phyloP scores from a whole-genome alignment of 106 monocot species.

The Triglochin maritima region DNA sequence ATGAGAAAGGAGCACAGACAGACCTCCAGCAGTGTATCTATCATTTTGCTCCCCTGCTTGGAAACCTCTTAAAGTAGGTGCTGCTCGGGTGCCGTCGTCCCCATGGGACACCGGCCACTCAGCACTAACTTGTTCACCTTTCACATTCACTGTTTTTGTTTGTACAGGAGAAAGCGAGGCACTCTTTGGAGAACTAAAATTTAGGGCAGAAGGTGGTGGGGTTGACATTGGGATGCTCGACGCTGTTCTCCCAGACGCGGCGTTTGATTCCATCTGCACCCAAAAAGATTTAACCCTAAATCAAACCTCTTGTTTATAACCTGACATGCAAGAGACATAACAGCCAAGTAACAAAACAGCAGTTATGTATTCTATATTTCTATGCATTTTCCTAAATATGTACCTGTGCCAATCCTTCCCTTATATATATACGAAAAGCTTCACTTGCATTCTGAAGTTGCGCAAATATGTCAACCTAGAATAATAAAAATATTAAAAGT shows the following conservation, averaged over 20 bases:
- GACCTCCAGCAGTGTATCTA: slow-evolving; percentile 44
- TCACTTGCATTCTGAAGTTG: slow-evolving; percentile 99
- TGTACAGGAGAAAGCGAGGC: slow-evolving; percentile 65
- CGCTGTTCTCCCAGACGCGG: slow-evolving; percentile 76
- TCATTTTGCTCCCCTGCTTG: slow-evolving; percentile 41
- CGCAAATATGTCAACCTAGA: slow-evolving; percentile 93
- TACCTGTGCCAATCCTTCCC: slow-evolving; percentile 92
- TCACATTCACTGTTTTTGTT: slow-evolving; percentile 36
- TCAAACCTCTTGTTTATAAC: not conserved
- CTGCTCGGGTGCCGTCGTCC: slow-evolving; percentile 21
- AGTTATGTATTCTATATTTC: too few relatives aligned
- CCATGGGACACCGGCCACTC: slow-evolving; percentile 27
- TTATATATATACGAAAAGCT: slow-evolving; percentile 93
- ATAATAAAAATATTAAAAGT: not conserved
- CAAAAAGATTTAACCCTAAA: not conserved
- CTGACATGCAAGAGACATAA: not conserved
- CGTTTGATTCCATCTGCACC: slow-evolving; percentile 93
- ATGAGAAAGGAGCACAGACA: not conserved
- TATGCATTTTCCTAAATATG: too few relatives aligned
- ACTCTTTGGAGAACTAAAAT: slow-evolving; percentile 52
- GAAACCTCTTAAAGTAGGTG: slow-evolving; percentile 25
- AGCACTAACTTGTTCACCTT: slow-evolving; percentile 25
- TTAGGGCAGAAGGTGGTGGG: slow-evolving; percentile 66
- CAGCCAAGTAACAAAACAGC: not conserved
- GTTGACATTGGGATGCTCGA: slow-evolving; percentile 79